A percentile compares a stretch with the other conserved stretches of the same genome.
phyloP scores from a whole-genome alignment of 345 rosid genomes.

The Mercurialis annua region DNA sequence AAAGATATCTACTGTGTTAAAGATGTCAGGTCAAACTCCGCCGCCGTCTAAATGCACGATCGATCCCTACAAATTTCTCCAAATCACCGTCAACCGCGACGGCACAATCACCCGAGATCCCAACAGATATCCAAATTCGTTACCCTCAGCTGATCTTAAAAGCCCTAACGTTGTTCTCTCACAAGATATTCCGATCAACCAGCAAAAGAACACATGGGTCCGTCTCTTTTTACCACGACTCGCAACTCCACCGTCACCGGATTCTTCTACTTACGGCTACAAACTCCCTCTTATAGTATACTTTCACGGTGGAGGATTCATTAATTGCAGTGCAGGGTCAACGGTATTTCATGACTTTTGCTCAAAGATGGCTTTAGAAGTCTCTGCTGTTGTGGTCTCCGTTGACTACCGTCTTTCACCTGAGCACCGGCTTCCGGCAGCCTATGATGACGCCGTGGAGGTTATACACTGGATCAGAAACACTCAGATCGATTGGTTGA shows the following conservation, averaged over 20 bases:
- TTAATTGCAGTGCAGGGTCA: constrained; percentile 47
- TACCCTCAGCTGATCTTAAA: constrained; percentile 25
- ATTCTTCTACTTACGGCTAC: neutral
- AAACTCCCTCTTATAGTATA: constrained; percentile 62
- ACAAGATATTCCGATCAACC: neutral
- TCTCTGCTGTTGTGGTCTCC: constrained; percentile 57
- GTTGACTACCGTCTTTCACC: constrained; percentile 89
- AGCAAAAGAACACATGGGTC: neutral
- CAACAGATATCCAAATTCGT: constrained; percentile 5
- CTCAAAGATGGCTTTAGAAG: constrained; percentile 34
- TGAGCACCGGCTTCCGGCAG: constrained; percentile 90
- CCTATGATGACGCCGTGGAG: constrained; percentile 63
- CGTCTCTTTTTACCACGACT: too few relatives aligned
- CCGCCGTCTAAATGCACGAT: neutral
- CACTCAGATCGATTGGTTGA: constrained; percentile 38
- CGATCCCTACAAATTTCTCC: constrained; percentile 19
- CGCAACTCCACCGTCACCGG: too few relatives aligned
- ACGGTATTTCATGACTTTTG: constrained; percentile 52
- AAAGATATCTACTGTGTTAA: too few relatives aligned
- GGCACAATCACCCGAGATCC: constrained; percentile 38
- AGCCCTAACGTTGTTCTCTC: neutral
- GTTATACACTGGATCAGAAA: constrained; percentile 39
- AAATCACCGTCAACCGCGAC: constrained; percentile 31
- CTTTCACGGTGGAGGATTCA: constrained; percentile 80
- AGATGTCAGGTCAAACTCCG: constrained; percentile 2